Evolutionary conservation across 1,139 yeast species (phyloP).

Genomic region (Sugiyamaella castrensis): DNA sequence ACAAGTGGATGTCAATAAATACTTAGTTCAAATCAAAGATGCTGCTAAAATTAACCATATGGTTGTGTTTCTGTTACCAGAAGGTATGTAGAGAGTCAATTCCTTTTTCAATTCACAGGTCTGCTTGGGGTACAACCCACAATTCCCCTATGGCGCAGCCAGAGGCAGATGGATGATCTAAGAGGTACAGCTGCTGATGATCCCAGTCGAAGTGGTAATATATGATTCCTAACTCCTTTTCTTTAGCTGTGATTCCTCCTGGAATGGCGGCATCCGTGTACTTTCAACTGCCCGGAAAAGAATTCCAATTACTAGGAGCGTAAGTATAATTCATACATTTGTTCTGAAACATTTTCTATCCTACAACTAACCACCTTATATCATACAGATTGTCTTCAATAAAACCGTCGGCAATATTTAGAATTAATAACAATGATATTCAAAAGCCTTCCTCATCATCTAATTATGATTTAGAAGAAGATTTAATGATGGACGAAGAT

Average conservation of each 20-base stretch:
- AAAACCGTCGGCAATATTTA: constrained; percentile 91
- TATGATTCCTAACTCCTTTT: not conserved
- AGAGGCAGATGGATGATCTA: no score
- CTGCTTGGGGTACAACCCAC: no score
- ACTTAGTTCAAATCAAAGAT: constrained; percentile 57
- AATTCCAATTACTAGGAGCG: constrained; percentile 73
- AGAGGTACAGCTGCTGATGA: no score
- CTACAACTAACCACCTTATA: constrained; percentile 1
- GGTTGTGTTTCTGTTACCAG: constrained; percentile 74
- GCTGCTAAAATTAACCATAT: constrained; percentile 68
- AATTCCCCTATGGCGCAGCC: no score
- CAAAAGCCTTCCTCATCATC: constrained; percentile 24
- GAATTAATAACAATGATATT: constrained; percentile 49
- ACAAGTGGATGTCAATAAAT: constrained; percentile 63
- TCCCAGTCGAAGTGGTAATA: no score
- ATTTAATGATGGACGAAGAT: constrained; percentile 36
- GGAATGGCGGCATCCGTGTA: constrained; percentile 79
- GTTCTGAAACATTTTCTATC: not conserved
- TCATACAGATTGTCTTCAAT: constrained; percentile 51
- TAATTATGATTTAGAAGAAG: constrained; percentile 38
- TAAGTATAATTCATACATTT: constrained; percentile 25
- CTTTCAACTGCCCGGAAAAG: constrained; percentile 77
- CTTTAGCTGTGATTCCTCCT: constrained; percentile 49
- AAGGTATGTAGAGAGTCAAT: constrained; percentile 46
- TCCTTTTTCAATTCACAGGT: no score